Percentiles rank a stretch among this genome's conserved stretches.
These are phyloP conservation scores for Termitomyces titanicus DNA, from an alignment of 768 basidiomycete genomes.

Conservation along the genomic window DNA sequence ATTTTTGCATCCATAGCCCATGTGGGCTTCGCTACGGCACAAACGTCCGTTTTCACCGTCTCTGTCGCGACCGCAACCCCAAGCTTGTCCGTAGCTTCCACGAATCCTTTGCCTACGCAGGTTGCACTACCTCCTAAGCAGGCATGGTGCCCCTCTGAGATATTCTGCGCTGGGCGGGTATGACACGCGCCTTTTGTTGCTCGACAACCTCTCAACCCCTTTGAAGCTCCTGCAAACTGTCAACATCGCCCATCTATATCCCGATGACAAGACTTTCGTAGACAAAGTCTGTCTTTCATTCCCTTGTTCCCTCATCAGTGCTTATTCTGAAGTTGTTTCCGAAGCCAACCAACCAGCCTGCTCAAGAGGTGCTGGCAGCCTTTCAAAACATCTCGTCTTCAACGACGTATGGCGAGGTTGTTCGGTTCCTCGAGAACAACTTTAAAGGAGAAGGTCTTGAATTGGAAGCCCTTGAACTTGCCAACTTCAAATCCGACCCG, in stretches of 20 bases:
- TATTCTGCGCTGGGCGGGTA: slow-evolving; percentile 80
- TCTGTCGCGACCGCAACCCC: slow-evolving; percentile 61
- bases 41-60: slow-evolving; percentile 20
- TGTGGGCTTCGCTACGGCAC: slow-evolving; percentile 16
- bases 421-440: slow-evolving; percentile 67
- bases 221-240: slow-evolving; percentile 74
- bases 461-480: slow-evolving; percentile 57
- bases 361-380: slow-evolving; percentile 65
- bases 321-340: background rate
- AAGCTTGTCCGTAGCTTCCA: slow-evolving; percentile 54
- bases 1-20: slow-evolving; percentile 15
- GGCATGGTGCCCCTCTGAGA: slow-evolving; percentile 69
- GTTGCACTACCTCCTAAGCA: slow-evolving; percentile 62
- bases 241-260: slow-evolving; percentile 69
- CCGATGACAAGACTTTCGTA: slow-evolving; percentile 85
- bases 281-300: slow-evolving; percentile 46
- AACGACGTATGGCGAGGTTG: slow-evolving; percentile 61
- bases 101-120: slow-evolving; percentile 60
- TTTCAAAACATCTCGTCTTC: slow-evolving; percentile 50
- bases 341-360: slow-evolving; percentile 69
- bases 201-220: background rate
- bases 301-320: background rate
- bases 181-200: slow-evolving; percentile 19
- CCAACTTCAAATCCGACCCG: slow-evolving; percentile 61
- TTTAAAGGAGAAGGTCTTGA: slow-evolving; percentile 87